These are phyloP conservation scores for Exophiala lecanii-corni DNA, from an alignment of 2,329 filamentous ascomycete genomes.

Conservation along the genomic window DNA sequence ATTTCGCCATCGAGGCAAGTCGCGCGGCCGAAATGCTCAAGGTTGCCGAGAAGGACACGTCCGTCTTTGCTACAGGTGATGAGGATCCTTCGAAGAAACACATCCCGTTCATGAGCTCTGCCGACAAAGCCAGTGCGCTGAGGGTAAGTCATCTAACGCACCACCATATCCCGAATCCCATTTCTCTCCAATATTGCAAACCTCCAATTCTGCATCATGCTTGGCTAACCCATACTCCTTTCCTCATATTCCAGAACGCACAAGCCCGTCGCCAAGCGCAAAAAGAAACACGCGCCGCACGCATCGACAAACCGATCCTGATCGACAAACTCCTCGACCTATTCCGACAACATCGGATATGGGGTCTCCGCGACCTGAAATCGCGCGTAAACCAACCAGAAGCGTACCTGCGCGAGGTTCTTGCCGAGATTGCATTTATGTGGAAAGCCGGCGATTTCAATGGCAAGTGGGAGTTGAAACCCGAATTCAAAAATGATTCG, in stretches of 20 bases:
- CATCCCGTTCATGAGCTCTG: constrained; percentile 15
- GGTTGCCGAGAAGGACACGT: constrained; percentile 36
- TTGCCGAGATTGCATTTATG: constrained; percentile 49
- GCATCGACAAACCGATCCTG: constrained; percentile 83
- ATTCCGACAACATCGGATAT: constrained; percentile 84
- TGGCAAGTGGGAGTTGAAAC: constrained; percentile 31
- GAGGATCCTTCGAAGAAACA: constrained; percentile 18
- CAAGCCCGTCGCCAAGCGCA: constrained; percentile 41
- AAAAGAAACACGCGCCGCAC: constrained; percentile 77
- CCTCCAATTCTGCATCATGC: background rate
- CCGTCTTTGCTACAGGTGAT: constrained; percentile 15
- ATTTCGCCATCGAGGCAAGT: constrained; percentile 56
- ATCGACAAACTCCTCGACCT: constrained; percentile 77
- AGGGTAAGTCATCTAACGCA: constrained; percentile 31
- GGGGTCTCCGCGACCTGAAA: constrained; percentile 86
- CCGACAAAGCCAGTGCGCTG: constrained; percentile 15
- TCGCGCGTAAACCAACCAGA: constrained; percentile 78
- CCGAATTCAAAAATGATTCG: constrained; percentile 34
- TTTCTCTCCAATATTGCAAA: background rate
- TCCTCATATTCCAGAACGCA: constrained; percentile 24
- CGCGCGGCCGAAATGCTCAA: constrained; percentile 58
- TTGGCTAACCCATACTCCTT: constrained; percentile 16
- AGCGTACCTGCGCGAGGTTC: constrained; percentile 78
- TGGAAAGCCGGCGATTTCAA: constrained; percentile 27
- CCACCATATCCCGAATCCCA: background rate